Percentiles rank a stretch among this genome's conserved stretches.
Evolutionary conservation across 1,284 basidiomycete species (phyloP).

Genomic region (Phaffia rhodozyma): DNA sequence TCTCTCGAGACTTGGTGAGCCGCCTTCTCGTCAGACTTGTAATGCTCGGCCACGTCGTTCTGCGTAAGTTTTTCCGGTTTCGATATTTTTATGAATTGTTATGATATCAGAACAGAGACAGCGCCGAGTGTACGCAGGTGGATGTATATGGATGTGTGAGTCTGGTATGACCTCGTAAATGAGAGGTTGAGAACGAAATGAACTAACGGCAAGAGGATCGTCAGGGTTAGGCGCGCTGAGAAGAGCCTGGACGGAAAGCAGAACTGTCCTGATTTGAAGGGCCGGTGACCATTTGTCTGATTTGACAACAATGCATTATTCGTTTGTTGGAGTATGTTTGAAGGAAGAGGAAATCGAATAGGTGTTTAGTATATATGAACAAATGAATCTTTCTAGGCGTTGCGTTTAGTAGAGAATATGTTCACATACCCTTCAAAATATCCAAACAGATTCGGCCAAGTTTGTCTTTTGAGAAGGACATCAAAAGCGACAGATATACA

Average conservation of each 20-base stretch:
- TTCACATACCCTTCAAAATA: slow-evolving; percentile 71
- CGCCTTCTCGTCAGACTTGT: slow-evolving; percentile 92
- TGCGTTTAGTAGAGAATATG: background rate
- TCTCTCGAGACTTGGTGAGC: slow-evolving; percentile 79
- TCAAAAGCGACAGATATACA: background rate
- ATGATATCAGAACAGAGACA: background rate
- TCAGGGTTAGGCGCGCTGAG: slow-evolving; percentile 95
- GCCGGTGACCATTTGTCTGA: slow-evolving; percentile 98
- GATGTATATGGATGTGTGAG: background rate
- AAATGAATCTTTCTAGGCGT: too few species aligned
- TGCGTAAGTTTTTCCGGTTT: background rate
- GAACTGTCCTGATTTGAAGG: slow-evolving; percentile 91
- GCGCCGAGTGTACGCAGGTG: background rate
- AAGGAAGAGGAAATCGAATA: background rate
- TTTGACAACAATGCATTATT: background rate
- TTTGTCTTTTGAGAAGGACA: slow-evolving; percentile 53
- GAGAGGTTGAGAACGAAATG: background rate
- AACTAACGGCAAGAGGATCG: slow-evolving; percentile 69
- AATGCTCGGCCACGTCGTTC: slow-evolving; percentile 81
- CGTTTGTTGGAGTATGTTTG: background rate
- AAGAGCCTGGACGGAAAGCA: slow-evolving; percentile 91
- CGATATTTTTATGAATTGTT: background rate
- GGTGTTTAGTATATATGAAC: too few species aligned
- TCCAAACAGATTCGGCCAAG: slow-evolving; percentile 96
- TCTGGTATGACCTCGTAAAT: background rate